Evolutionary conservation across 345 rosid species (phyloP).

Genomic region (Dipteronia dyeriana): DNA sequence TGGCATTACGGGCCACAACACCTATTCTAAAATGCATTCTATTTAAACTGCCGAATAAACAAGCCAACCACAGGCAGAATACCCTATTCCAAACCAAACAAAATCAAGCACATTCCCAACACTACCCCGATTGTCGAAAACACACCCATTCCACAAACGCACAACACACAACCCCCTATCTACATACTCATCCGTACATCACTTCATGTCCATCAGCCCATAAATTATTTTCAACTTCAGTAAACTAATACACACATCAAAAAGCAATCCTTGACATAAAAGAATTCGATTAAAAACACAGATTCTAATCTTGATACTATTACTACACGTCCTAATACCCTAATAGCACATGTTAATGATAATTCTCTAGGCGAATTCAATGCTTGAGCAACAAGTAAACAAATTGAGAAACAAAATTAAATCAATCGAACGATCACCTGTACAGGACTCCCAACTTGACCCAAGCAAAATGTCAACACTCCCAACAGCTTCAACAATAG

Average conservation of each 20-base stretch:
- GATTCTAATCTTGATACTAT: not conserved
- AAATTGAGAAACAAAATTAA: no score
- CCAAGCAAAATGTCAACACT: no score
- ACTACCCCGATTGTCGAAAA: not conserved
- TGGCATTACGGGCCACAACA: not conserved
- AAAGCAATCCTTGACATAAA: not conserved
- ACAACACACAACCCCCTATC: not conserved
- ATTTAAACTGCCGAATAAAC: not conserved
- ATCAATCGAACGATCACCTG: no score
- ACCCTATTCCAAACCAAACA: not conserved
- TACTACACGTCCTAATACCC: no score
- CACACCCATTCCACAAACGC: not conserved
- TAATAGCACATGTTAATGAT: no score
- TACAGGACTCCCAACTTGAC: no score
- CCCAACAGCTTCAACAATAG: no score
- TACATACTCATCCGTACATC: not conserved
- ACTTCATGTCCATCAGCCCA: not conserved
- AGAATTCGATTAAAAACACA: not conserved
- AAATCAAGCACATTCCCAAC: not conserved
- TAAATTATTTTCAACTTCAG: not conserved
- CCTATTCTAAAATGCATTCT: not conserved
- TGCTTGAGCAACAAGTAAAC: no score
- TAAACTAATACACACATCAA: not conserved
- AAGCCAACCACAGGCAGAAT: not conserved
- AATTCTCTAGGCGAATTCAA: no score